Conservation (phyloP, 495 filamentous ascomycete species). For the Penicillium coprophilum region DNA sequence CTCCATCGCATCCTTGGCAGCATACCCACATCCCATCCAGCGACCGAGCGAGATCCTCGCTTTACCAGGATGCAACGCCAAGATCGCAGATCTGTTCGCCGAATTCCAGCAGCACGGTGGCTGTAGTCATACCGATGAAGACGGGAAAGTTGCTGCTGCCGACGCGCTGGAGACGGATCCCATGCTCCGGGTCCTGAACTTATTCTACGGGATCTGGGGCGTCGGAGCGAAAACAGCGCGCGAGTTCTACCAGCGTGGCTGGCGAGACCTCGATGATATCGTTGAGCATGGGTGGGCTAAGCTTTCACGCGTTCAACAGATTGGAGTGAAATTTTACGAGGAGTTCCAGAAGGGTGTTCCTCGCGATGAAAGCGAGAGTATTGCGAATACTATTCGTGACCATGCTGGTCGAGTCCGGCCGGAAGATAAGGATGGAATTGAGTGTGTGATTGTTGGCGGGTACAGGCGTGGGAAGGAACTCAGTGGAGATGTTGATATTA, state of each 20-base stretch:
- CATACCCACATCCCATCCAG: slow-evolving; percentile 69
- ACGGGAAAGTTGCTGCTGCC: slow-evolving; percentile 60
- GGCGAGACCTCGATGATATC: slow-evolving; percentile 79
- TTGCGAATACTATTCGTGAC: slow-evolving; percentile 57
- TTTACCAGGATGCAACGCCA: slow-evolving; percentile 79
- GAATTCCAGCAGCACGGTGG: slow-evolving; percentile 60
- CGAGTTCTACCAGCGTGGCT: slow-evolving; percentile 75
- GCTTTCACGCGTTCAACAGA: slow-evolving; percentile 80
- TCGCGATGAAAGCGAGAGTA: slow-evolving; percentile 69
- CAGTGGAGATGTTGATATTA: slow-evolving; percentile 80
- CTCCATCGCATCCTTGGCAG: slow-evolving; percentile 76
- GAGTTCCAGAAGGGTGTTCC: slow-evolving; percentile 75
- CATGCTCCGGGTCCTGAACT: slow-evolving; percentile 58
- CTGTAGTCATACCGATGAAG: slow-evolving; percentile 32
- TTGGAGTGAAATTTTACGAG: slow-evolving; percentile 93
- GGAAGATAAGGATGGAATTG: slow-evolving; percentile 42
- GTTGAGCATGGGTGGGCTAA: slow-evolving; percentile 77
- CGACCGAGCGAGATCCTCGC: slow-evolving; percentile 59
- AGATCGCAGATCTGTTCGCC: slow-evolving; percentile 74
- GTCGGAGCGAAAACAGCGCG: slow-evolving; percentile 81
- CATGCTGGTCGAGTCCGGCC: slow-evolving; percentile 58
- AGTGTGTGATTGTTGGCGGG: slow-evolving; percentile 77
- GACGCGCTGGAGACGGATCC: slow-evolving; percentile 63
- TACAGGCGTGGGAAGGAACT: slow-evolving; percentile 78
- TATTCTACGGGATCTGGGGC: slow-evolving; percentile 84